These are phyloP conservation scores for Penicillium sp. DNA, from an alignment of 2,329 filamentous ascomycete species.

Conservation along the genomic window DNA sequence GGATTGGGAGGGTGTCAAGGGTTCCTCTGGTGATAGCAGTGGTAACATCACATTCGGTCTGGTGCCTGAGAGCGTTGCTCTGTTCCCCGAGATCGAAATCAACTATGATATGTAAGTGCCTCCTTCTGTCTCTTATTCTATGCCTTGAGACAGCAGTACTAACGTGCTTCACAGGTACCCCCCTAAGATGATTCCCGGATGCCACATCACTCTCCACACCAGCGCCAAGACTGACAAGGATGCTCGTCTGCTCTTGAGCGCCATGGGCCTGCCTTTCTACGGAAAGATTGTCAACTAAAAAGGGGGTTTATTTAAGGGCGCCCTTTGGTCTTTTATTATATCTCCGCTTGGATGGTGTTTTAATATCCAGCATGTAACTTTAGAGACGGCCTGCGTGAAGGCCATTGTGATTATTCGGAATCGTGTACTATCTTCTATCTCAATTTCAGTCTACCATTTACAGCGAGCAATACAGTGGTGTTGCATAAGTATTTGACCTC, in stretches of 20 bases:
- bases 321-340: constrained; percentile 8
- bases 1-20: constrained; percentile 84
- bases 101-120: constrained; percentile 83
- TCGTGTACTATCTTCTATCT: constrained; percentile 26
- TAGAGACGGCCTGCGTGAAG: constrained; percentile 27
- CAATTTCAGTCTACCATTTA: constrained; percentile 17
- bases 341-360: constrained; percentile 10
- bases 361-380: constrained; percentile 29
- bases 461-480: neutral
- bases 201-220: constrained; percentile 80
- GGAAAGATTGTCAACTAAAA: constrained; percentile 66
- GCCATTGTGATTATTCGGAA: constrained; percentile 24
- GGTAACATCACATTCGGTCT: constrained; percentile 88
- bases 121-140: neutral
- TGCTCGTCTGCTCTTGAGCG: constrained; percentile 71
- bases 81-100: constrained; percentile 92
- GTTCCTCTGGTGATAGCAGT: constrained; percentile 77
- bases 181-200: constrained; percentile 78
- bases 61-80: constrained; percentile 69
- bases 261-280: constrained; percentile 78
- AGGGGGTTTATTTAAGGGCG: neutral
- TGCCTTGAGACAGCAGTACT: neutral
- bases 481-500: too few species aligned
- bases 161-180: constrained; percentile 53
- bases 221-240: constrained; percentile 83